phyloP scores from a whole-genome alignment of 164 flowering plant species.

The Stephania cephalantha region DNA sequence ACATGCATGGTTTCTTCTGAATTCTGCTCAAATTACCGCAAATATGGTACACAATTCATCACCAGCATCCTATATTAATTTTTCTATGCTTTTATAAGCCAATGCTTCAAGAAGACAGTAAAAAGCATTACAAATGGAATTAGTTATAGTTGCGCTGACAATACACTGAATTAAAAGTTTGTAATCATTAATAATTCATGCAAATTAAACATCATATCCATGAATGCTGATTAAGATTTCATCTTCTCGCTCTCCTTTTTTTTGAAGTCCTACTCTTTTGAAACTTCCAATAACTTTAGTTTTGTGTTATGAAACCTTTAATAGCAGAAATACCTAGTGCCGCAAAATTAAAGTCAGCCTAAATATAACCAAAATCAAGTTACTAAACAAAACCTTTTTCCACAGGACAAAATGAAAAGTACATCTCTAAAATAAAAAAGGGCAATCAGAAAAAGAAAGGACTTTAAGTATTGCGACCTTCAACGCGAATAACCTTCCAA shows the following conservation, averaged over 20 bases:
- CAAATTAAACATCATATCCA: background rate
- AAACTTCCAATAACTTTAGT: background rate
- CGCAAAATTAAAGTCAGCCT: background rate
- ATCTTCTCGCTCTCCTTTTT: background rate
- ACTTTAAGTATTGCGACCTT: constrained; percentile 16
- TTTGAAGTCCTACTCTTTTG: background rate
- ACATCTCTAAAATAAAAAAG: too few species aligned
- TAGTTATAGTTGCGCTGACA: too few species aligned
- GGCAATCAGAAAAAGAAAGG: background rate
- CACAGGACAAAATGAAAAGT: too few species aligned
- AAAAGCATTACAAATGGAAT: background rate
- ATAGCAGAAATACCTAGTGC: background rate
- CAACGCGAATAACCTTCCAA: constrained; percentile 59
- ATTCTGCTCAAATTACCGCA: background rate
- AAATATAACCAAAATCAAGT: too few species aligned
- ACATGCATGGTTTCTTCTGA: background rate
- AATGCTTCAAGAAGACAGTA: background rate
- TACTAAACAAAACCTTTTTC: too few species aligned
- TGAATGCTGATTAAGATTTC: background rate
- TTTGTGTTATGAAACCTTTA: background rate
- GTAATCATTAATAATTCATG: background rate
- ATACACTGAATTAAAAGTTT: too few species aligned
- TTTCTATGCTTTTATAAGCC: background rate
- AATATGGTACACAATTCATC: background rate
- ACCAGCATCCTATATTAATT: background rate